These are phyloP conservation scores for Mortierella sp. DNA, from an alignment of 371 early-diverging fungal species.

Conservation along the genomic window DNA sequence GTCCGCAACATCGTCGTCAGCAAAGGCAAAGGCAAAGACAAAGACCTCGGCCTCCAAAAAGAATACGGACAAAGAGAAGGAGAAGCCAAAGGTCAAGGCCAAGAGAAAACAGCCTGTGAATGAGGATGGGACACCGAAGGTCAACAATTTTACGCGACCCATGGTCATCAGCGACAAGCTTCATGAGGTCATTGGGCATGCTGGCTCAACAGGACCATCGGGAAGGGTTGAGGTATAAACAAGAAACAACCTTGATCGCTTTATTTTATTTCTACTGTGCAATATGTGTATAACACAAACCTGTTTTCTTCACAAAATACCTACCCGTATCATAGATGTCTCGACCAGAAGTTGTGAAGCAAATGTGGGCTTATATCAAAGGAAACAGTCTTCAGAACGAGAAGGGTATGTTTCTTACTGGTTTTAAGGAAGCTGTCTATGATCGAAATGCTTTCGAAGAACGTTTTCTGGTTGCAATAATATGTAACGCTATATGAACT, in stretches of 20 bases:
- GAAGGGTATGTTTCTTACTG: slow-evolving; percentile 39
- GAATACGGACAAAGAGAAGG: slow-evolving; percentile 5
- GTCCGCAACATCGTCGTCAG: too few relatives aligned
- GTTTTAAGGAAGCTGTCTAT: neutral
- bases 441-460: too few relatives aligned
- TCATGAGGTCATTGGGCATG: slow-evolving; percentile 29
- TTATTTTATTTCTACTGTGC: neutral
- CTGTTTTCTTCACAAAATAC: slow-evolving; percentile 10
- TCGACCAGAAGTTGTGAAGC: slow-evolving; percentile 67
- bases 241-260: neutral
- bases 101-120: slow-evolving; percentile 26
- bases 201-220: slow-evolving; percentile 29
- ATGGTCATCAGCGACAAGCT: slow-evolving; percentile 33
- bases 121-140: slow-evolving; percentile 36
- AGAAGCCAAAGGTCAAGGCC: slow-evolving; percentile 13
- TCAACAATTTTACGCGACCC: slow-evolving; percentile 26
- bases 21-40: slow-evolving; percentile 3
- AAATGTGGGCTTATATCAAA: slow-evolving; percentile 66
- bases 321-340: slow-evolving; percentile 56
- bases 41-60: neutral
- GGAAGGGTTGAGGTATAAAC: slow-evolving; percentile 38
- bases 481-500: too few relatives aligned
- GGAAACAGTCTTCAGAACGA: slow-evolving; percentile 60
- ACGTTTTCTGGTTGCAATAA: too few relatives aligned
- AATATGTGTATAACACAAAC: neutral